Percentiles rank a stretch among this genome's conserved stretches.
Evolutionary conservation across 2,329 filamentous ascomycete genomes (phyloP).

Genomic region (Esteya vermicola): DNA sequence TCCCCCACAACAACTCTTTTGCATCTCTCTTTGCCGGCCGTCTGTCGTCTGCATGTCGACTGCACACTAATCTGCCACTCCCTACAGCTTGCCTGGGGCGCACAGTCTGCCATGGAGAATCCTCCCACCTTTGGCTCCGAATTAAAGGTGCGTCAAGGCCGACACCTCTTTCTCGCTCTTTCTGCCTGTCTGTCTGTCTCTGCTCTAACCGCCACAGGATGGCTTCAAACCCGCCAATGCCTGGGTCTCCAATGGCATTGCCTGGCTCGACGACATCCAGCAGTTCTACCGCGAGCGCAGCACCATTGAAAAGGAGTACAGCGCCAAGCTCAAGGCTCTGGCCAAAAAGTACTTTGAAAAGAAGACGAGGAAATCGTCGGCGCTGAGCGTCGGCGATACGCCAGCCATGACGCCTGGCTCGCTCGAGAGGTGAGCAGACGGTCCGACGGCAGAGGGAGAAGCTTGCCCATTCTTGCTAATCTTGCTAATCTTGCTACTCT

Average conservation of each 20-base stretch:
- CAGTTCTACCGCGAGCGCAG: conserved; percentile 94
- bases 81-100: not conserved
- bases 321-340: conserved; percentile 68
- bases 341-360: conserved; percentile 94
- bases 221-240: conserved; percentile 88
- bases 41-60: conserved; percentile 3
- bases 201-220: conserved; percentile 54
- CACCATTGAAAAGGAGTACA: conserved; percentile 93
- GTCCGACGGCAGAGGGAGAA: no score
- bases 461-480: no score
- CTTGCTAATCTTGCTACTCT: not conserved
- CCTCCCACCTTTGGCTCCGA: conserved; percentile 83
- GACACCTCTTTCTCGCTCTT: no score
- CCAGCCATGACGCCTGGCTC: conserved; percentile 89
- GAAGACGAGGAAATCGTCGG: conserved; percentile 80
- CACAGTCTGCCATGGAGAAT: conserved; percentile 53
- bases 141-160: conserved; percentile 63
- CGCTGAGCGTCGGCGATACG: conserved; percentile 75
- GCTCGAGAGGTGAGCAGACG: conserved; percentile 84
- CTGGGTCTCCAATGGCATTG: conserved; percentile 81
- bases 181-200: no score
- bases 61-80: not conserved
- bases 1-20: not conserved
- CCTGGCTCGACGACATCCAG: conserved; percentile 93
- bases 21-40: not conserved